Percentiles rank a stretch among this genome's conserved stretches.
These are phyloP conservation scores for Neophaeococcomyces mojaviensis DNA, from an alignment of 2,329 filamentous ascomycete genomes.

Conservation along the genomic window DNA sequence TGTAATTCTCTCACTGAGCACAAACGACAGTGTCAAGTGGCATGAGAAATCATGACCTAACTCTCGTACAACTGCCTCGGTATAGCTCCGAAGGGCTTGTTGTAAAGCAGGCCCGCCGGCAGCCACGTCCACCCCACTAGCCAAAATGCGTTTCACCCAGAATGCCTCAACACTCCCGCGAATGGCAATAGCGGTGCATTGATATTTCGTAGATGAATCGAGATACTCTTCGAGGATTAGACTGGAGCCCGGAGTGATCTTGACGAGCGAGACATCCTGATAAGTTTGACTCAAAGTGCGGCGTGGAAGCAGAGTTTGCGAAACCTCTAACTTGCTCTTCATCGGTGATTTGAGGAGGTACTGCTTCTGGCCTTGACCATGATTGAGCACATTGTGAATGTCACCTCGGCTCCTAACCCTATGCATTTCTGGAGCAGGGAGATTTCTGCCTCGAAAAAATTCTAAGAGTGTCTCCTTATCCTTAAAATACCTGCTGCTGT, in stretches of 20 bases:
- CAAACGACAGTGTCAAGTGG: slow-evolving; percentile 66
- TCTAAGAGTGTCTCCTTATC: slow-evolving; percentile 12
- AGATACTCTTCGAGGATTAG: slow-evolving; percentile 66
- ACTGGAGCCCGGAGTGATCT: slow-evolving; percentile 46
- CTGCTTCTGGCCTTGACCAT: slow-evolving; percentile 29
- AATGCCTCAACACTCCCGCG: slow-evolving; percentile 58
- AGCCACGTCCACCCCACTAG: slow-evolving; percentile 55
- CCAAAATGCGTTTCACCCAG: slow-evolving; percentile 54
- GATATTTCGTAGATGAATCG: slow-evolving; percentile 54
- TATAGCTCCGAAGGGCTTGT: slow-evolving; percentile 27
- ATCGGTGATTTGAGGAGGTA: slow-evolving; percentile 62
- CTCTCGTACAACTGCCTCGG: slow-evolving; percentile 47
- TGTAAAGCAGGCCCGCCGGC: slow-evolving; percentile 34
- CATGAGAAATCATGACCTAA: slow-evolving; percentile 52
- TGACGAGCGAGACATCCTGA: slow-evolving; percentile 47
- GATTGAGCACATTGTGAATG: slow-evolving; percentile 47
- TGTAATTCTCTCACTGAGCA: slow-evolving; percentile 47
- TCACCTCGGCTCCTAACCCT: slow-evolving; percentile 48
- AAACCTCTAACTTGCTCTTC: slow-evolving; percentile 51
- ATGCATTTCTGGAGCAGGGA: slow-evolving; percentile 44
- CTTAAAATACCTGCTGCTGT: slow-evolving; percentile 7
- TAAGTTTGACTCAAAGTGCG: slow-evolving; percentile 47
- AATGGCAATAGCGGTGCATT: slow-evolving; percentile 62
- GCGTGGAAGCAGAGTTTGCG: slow-evolving; percentile 53
- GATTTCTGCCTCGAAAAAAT: slow-evolving; percentile 10